Percentiles rank a stretch among this genome's conserved stretches.
Conservation (phyloP, 225 moss, liverwort and hornwort genomes). For the Takakia lepidozioides region DNA sequence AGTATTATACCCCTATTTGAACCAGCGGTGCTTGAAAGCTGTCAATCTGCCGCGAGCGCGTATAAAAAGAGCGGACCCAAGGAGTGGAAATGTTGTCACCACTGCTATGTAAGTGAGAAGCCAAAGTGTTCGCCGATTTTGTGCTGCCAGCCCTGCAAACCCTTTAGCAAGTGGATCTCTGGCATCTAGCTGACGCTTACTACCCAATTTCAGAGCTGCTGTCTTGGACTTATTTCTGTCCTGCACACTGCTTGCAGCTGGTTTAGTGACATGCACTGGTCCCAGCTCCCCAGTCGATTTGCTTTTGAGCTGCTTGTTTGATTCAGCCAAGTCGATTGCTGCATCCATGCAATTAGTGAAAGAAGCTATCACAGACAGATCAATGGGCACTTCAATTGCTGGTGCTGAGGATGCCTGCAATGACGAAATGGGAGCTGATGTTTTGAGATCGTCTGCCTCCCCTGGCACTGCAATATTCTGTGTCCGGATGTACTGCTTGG, state of each 20-base stretch:
- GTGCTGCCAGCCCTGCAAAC: slow-evolving; percentile 29
- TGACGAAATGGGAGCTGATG: slow-evolving; percentile 17
- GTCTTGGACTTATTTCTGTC: slow-evolving; percentile 4
- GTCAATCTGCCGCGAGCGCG: slow-evolving; percentile 46
- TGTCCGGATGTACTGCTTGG: neutral
- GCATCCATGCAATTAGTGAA: slow-evolving; percentile 28
- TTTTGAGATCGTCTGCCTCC: slow-evolving; percentile 10
- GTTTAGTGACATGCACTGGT: slow-evolving; percentile 6
- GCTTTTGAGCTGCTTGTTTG: slow-evolving; percentile 11
- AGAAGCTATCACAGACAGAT: slow-evolving; percentile 16
- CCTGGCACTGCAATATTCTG: neutral
- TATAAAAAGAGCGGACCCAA: slow-evolving; percentile 62
- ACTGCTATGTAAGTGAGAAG: slow-evolving; percentile 69
- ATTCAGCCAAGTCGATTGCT: slow-evolving; percentile 17
- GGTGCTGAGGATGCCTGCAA: slow-evolving; percentile 29
- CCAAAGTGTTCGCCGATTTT: slow-evolving; percentile 60
- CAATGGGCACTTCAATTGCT: slow-evolving; percentile 34
- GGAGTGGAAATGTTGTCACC: slow-evolving; percentile 66
- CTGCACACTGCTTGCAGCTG: slow-evolving; percentile 8
- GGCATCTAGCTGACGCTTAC: slow-evolving; percentile 11
- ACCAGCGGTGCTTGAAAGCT: slow-evolving; percentile 13
- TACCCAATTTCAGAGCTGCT: slow-evolving; percentile 10
- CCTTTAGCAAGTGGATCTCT: slow-evolving; percentile 11
- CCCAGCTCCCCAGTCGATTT: slow-evolving; percentile 7
- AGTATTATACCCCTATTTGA: slow-evolving; percentile 6